Percentiles rank a stretch among this genome's conserved stretches.
These are phyloP conservation scores for Passiflora organensis DNA, from an alignment of 345 rosid genomes.

Conservation along the genomic window DNA sequence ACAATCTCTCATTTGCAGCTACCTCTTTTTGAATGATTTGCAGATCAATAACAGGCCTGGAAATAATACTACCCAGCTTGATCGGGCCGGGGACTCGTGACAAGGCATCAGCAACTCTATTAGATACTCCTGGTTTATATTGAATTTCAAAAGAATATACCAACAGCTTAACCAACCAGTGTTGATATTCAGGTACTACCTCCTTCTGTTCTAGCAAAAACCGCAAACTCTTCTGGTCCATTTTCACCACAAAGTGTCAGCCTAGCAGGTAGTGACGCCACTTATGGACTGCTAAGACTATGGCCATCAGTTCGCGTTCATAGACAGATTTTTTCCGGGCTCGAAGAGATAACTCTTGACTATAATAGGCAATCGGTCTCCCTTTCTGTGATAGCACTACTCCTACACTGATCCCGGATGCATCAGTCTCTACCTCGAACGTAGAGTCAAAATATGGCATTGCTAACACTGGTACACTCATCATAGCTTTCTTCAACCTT, in stretches of 20 bases:
- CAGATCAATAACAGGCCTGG: neutral
- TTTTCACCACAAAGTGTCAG: neutral
- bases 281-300: neutral
- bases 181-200: too few species aligned
- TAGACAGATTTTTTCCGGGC: neutral
- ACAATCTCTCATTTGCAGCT: neutral
- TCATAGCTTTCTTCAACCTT: neutral
- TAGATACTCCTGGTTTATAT: neutral
- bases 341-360: neutral
- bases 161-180: too few species aligned
- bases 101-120: neutral
- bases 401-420: neutral
- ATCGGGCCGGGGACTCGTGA: neutral
- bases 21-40: neutral
- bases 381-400: neutral
- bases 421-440: neutral
- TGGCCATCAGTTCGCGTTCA: neutral
- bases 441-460: neutral
- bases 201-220: neutral
- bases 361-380: neutral
- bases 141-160: too few species aligned
- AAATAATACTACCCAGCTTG: neutral
- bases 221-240: neutral
- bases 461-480: neutral
- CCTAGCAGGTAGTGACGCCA: neutral